These are phyloP conservation scores for Talaromyces adpressus DNA, from an alignment of 495 filamentous ascomycete genomes.

Conservation along the genomic window DNA sequence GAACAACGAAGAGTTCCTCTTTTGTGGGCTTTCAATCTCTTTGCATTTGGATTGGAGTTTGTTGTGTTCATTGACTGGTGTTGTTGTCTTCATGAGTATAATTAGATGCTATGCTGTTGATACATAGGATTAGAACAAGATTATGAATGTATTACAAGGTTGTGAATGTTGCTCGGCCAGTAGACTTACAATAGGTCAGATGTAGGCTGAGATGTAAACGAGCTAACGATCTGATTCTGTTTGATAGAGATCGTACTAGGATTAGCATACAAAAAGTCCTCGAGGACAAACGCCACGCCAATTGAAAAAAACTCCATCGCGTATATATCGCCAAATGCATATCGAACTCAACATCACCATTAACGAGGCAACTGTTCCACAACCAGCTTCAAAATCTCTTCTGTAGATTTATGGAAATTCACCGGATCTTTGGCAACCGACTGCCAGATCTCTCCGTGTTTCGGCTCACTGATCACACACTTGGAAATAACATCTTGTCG, in stretches of 20 bases:
- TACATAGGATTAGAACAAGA: neutral
- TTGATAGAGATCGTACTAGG: neutral
- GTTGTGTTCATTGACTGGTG: neutral
- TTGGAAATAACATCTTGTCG: constrained; percentile 68
- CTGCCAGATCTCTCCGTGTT: constrained; percentile 92
- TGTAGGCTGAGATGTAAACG: neutral
- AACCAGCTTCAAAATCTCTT: constrained; percentile 77
- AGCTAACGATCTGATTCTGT: neutral
- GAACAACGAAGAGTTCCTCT: constrained; percentile 16
- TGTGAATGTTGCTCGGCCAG: neutral
- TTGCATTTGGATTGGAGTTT: constrained; percentile 16
- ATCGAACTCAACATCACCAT: neutral
- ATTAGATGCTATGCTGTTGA: neutral
- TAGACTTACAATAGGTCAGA: neutral
- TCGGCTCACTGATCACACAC: constrained; percentile 70
- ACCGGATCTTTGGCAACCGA: constrained; percentile 74
- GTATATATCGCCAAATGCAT: constrained; percentile 5
- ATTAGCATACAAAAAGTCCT: neutral
- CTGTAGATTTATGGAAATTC: constrained; percentile 62
- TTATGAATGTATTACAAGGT: neutral
- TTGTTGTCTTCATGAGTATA: neutral
- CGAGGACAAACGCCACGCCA: constrained; percentile 5
- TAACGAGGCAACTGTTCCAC: constrained; percentile 30
- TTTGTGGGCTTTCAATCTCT: neutral
- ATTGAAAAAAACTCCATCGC: neutral